Base-by-base conservation (phyloP, 2,329 filamentous ascomycete species). In the Incumbomyces lentus region DNA sequence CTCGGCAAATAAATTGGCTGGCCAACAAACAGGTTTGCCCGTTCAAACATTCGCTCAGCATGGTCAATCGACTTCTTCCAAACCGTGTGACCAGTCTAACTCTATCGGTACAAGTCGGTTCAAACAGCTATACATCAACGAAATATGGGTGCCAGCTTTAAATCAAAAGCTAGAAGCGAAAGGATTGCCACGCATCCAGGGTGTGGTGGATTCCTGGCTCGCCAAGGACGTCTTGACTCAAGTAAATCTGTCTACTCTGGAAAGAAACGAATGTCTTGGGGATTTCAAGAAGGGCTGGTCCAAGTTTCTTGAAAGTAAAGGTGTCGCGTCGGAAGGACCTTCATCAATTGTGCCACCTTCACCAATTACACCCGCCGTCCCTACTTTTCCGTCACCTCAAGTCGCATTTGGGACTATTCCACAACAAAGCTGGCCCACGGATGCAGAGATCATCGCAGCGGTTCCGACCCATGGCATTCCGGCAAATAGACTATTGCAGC, bases 281-380 rank as follows among this genome's bases (percentile, higher is more conserved):
- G 34, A 41, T n/a, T 38, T 48, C 26, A 48, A 46, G 14, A 22
- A 19, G 8, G 40, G 39, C 16, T 40, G 29, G n/a, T 16, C 32
- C 14, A 13, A 32, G 32, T 44, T 35, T 36, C 10, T 16, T 16
- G 18, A 33, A 26, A 30, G 34, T n/a, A 38, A 35, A 39, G 47
- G 22, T 4, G 19, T 8, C 32, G 3, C 5, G 4, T 13, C 17
- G 34, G n/a, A 29, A 34, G 32, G n/a, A 17, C 13, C 8, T 16
- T 16, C 33, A 7, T 13, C n/a, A 43, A 10, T 19, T 7, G 10
- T 43, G 19, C 31, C 46, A 26, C 19, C 22, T n/a, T 18, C 38
- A 2, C 26, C 19, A 33, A 10, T 18, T 16, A 14, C 40, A 2
- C n/a, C 29, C 3, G 13, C 14, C 12, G 40, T 17, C 6, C n/a